These are phyloP conservation scores for Penstemon barbatus DNA, from an alignment of 257 asterid genomes.

Conservation along the genomic window DNA sequence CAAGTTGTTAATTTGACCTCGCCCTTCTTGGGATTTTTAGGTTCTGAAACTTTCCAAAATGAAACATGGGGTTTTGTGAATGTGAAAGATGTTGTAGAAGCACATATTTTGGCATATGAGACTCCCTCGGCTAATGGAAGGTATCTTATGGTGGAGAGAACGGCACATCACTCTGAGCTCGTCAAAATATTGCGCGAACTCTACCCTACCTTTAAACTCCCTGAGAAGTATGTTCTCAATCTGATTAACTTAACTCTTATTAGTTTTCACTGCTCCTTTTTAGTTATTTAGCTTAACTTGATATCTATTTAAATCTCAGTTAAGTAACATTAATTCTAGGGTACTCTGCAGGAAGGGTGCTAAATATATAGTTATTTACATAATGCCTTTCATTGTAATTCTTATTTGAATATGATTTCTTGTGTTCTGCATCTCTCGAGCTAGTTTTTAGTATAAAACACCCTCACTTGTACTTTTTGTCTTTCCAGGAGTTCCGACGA, in stretches of 20 bases:
- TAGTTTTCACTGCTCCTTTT: not conserved
- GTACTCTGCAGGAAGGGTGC: too few species aligned
- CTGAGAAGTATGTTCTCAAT: conserved; percentile 45
- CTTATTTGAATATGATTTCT: not conserved
- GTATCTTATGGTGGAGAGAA: conserved; percentile 48
- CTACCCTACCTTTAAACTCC: conserved; percentile 45
- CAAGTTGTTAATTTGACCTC: not conserved
- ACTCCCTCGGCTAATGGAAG: conserved; percentile 63
- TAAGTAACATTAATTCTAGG: too few species aligned
- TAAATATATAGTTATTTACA: too few species aligned
- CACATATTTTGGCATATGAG: conserved; percentile 59
- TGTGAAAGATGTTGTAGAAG: conserved; percentile 59
- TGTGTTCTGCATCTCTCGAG: not conserved
- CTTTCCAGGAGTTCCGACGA: conserved; percentile 50
- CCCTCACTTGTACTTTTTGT: too few species aligned
- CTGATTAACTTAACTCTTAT: not conserved
- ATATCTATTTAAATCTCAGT: not conserved
- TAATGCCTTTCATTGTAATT: not conserved
- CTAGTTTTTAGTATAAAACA: not conserved
- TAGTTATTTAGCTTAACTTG: not conserved
- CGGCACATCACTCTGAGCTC: conserved; percentile 51
- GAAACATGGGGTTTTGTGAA: conserved; percentile 44
- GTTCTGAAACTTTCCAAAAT: conserved; percentile 52
- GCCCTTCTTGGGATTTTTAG: conserved; percentile 27
- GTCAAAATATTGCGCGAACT: conserved; percentile 40